phyloP scores from a whole-genome alignment of 768 basidiomycete species.

The Hortiboletus campestris region DNA sequence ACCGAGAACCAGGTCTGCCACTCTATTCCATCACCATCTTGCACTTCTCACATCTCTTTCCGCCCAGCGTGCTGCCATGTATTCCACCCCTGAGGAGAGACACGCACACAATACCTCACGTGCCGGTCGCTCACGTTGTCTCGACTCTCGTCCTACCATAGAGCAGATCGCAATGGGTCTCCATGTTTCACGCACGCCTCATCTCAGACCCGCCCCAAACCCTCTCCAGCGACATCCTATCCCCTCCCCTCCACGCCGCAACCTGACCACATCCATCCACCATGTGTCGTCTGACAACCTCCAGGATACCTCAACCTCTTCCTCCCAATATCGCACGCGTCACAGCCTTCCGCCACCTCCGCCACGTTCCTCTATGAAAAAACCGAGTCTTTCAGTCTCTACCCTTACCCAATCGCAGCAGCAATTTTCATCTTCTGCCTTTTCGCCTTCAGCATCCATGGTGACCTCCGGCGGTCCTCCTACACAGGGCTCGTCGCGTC shows the following conservation, averaged over 20 bases:
- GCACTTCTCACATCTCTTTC: constrained; percentile 7
- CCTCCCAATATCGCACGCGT: constrained; percentile 19
- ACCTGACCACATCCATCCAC: constrained; percentile 28
- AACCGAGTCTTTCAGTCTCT: constrained; percentile 33
- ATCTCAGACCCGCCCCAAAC: constrained; percentile 45
- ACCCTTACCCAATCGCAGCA: constrained; percentile 22
- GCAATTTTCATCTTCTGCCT: constrained; percentile 11
- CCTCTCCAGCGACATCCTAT: constrained; percentile 21
- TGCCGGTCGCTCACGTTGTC: constrained; percentile 37
- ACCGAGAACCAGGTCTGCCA: constrained; percentile 18
- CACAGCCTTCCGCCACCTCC: constrained; percentile 53
- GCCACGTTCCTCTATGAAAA: constrained; percentile 64
- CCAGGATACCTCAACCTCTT: constrained; percentile 21
- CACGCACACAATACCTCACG: constrained; percentile 30
- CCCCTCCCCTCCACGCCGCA: constrained; percentile 16
- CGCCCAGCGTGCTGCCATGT: constrained; percentile 35
- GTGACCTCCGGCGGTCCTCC: constrained; percentile 33
- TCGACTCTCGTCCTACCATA: constrained; percentile 56
- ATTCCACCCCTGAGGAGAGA: constrained; percentile 43
- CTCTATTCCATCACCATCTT: neutral
- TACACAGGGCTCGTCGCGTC: constrained; percentile 25
- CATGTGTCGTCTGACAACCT: constrained; percentile 20
- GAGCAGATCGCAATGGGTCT: constrained; percentile 82
- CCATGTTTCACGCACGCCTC: constrained; percentile 74
- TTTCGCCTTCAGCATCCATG: constrained; percentile 33